A percentile compares a stretch with the other conserved stretches of the same genome.
Evolutionary conservation across 768 basidiomycete genomes (phyloP).

Genomic region (Trametes elegans): DNA sequence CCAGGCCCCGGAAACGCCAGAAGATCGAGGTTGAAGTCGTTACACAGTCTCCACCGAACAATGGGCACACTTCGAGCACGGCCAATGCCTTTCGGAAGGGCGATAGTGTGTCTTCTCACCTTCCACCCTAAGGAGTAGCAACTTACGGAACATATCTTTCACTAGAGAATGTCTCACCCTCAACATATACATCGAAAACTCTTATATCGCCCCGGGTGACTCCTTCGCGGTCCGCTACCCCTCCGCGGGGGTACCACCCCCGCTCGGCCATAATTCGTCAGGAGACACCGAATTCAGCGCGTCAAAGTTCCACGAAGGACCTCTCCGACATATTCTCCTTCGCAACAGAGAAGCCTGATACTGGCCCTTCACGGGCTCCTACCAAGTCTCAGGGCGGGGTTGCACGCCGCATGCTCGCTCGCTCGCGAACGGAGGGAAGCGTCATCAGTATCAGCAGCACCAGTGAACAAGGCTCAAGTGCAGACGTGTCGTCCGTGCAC

Average conservation of each 20-base stretch:
- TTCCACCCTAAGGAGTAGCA: not conserved
- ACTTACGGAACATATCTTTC: no score
- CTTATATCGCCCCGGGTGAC: not conserved
- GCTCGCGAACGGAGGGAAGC: conserved; percentile 63
- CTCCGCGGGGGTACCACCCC: conserved; percentile 1
- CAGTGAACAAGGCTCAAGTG: conserved; percentile 14
- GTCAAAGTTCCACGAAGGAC: conserved; percentile 35
- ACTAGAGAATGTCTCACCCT: not conserved
- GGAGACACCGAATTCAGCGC: not conserved
- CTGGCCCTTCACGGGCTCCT: not conserved
- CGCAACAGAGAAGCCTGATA: conserved; percentile 13
- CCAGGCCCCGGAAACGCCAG: conserved; percentile 31
- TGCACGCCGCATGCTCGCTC: conserved; percentile 69
- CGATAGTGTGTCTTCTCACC: not conserved
- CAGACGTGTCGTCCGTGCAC: conserved; percentile 12
- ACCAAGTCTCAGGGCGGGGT: conserved; percentile 32
- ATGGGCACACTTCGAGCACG: not conserved
- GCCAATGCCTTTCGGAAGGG: not conserved
- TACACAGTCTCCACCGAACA: not conserved
- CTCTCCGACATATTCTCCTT: conserved; percentile 47
- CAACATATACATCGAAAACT: not conserved
- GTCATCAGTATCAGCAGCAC: conserved; percentile 33
- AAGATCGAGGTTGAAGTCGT: conserved; percentile 33
- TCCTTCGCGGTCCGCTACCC: conserved; percentile 1
- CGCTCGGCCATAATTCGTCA: not conserved